These are phyloP conservation scores for Lyophyllum decastes DNA, from an alignment of 768 basidiomycete species.

Conservation along the genomic window DNA sequence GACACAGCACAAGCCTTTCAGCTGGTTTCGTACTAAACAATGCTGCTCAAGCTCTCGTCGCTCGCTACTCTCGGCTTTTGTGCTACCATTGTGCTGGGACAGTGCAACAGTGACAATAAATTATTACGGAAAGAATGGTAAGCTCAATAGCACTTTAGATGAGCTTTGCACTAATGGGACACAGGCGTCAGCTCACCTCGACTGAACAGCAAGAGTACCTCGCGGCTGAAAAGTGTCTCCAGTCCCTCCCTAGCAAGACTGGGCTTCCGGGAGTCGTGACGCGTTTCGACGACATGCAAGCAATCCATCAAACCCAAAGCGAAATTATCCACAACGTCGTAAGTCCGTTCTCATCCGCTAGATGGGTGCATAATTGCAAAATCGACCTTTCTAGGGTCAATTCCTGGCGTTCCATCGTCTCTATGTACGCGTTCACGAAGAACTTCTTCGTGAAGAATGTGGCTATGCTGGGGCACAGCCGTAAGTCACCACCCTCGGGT, in stretches of 20 bases:
- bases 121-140: constrained; percentile 1
- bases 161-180: too few species aligned
- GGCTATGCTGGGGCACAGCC: constrained; percentile 1
- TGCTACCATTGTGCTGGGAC: neutral
- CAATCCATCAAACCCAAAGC: constrained; percentile 1
- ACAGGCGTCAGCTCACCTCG: neutral
- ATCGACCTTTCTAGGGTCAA: neutral
- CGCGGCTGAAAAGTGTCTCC: neutral
- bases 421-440: neutral
- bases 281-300: constrained; percentile 1
- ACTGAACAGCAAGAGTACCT: neutral
- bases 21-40: neutral
- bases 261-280: neutral
- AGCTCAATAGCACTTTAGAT: too few species aligned
- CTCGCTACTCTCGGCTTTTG: neutral
- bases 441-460: neutral
- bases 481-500: neutral
- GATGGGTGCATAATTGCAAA: neutral
- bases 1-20: neutral
- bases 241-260: neutral
- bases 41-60: neutral
- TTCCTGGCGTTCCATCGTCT: constrained; percentile 1
- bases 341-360: neutral
- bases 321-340: neutral
- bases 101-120: neutral